A percentile compares a stretch with the other conserved stretches of the same genome.
These are phyloP conservation scores for Scheffersomyces quercinus DNA, from an alignment of 1,139 yeast genomes.

Conservation along the genomic window DNA sequence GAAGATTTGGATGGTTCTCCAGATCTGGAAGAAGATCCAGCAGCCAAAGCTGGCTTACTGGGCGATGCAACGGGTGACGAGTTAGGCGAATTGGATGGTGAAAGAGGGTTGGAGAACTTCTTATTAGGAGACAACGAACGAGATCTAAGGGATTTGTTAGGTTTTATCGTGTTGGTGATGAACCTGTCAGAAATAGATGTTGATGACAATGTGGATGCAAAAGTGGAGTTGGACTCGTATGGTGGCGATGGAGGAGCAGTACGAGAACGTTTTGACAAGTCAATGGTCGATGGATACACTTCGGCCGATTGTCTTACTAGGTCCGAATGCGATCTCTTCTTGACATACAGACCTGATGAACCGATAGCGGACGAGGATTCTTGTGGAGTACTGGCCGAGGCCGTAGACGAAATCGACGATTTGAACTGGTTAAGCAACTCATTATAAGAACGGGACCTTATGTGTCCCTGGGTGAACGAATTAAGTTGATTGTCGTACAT, in stretches of 20 bases:
- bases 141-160: conserved; percentile 21
- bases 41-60: conserved; percentile 2
- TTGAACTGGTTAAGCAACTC: conserved; percentile 32
- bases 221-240: conserved; percentile 11
- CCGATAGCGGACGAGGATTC: conserved; percentile 5
- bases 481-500: conserved; percentile 35
- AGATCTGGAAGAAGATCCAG: neutral
- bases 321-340: conserved; percentile 29
- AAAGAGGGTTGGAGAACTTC: conserved; percentile 27
- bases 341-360: conserved; percentile 10
- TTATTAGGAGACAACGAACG: conserved; percentile 38
- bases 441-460: conserved; percentile 35
- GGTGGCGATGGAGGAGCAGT: conserved; percentile 56
- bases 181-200: neutral
- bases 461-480: conserved; percentile 31
- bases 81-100: conserved; percentile 33
- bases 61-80: conserved; percentile 22
- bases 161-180: conserved; percentile 2
- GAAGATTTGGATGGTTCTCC: conserved; percentile 1
- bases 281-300: neutral
- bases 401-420: conserved; percentile 12
- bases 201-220: conserved; percentile 2
- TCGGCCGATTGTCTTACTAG: conserved; percentile 10
- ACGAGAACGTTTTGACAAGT: conserved; percentile 37
- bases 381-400: conserved; percentile 3